A percentile compares a stretch with the other conserved stretches of the same genome.
phyloP scores from a whole-genome alignment of 768 basidiomycete genomes.

The Hygrocybe punicea region DNA sequence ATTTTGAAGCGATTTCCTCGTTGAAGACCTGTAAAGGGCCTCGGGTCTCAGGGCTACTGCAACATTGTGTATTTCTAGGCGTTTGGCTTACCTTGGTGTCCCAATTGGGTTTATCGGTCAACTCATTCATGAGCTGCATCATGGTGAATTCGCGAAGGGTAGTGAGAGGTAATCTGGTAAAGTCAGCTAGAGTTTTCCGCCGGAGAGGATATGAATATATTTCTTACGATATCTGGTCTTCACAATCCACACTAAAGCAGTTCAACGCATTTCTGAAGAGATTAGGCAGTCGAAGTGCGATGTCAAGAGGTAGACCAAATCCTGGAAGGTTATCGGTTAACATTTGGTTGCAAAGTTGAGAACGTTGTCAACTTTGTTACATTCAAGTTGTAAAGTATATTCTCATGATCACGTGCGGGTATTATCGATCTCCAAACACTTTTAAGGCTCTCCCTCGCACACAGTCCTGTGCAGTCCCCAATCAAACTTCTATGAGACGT shows the following conservation, averaged over 20 bases:
- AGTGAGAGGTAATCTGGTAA: slow-evolving; percentile 16
- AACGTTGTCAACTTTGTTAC: too few relatives aligned
- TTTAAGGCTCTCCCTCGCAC: too few relatives aligned
- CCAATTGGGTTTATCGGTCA: slow-evolving; percentile 37
- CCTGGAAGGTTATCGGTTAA: too few relatives aligned
- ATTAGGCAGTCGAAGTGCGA: not conserved
- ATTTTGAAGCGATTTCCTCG: slow-evolving; percentile 21
- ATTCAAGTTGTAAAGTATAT: too few relatives aligned
- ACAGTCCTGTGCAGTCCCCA: too few relatives aligned
- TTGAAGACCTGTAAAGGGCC: slow-evolving; percentile 21
- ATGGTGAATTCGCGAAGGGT: slow-evolving; percentile 34
- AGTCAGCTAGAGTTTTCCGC: not conserved
- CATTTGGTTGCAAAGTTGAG: too few relatives aligned
- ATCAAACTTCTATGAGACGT: too few relatives aligned
- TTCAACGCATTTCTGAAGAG: not conserved
- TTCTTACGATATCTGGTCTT: not conserved
- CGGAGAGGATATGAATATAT: not conserved
- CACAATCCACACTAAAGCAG: not conserved
- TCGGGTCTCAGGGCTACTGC: too few relatives aligned
- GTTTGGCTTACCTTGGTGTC: slow-evolving; percentile 27
- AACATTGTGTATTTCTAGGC: too few relatives aligned
- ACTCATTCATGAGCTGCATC: slow-evolving; percentile 35
- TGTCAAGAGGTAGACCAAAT: slow-evolving; percentile 28
- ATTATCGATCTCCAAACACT: too few relatives aligned
- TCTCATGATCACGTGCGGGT: too few relatives aligned